phyloP scores from a whole-genome alignment of 129 eudicot genomes.

The sunflower (Helianthus annuus) region DNA sequence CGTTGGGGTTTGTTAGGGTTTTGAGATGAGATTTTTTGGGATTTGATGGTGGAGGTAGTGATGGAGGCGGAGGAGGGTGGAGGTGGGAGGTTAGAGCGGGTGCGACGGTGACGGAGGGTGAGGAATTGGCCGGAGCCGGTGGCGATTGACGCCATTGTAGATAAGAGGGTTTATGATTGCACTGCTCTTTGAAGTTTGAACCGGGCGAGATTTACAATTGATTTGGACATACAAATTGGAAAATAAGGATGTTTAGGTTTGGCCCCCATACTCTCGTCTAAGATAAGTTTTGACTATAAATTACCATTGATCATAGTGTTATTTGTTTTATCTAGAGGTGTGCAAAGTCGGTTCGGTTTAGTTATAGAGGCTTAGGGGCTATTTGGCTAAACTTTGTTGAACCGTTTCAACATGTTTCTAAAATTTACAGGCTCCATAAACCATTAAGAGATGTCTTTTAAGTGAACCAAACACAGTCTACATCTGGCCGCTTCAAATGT shows the following conservation, averaged over 20 bases:
- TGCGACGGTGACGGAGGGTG: slow-evolving; percentile 27
- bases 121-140: slow-evolving; percentile 40
- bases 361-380: too few relatives aligned
- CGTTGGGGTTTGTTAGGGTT: slow-evolving; percentile 29
- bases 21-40: slow-evolving; percentile 38
- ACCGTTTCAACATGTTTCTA: too few relatives aligned
- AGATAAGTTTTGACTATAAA: too few relatives aligned
- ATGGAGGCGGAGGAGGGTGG: slow-evolving; percentile 9
- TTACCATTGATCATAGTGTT: too few relatives aligned
- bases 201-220: slow-evolving; percentile 33
- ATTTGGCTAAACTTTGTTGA: too few relatives aligned
- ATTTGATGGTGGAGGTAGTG: slow-evolving; percentile 23
- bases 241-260: not conserved
- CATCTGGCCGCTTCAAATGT: too few relatives aligned
- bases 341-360: too few relatives aligned
- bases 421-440: too few relatives aligned
- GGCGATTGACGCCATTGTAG: slow-evolving; percentile 44
- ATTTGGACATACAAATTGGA: not conserved
- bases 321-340: too few relatives aligned
- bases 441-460: too few relatives aligned
- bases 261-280: not conserved
- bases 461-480: too few relatives aligned
- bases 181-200: slow-evolving; percentile 11
- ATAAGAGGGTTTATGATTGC: slow-evolving; percentile 41
- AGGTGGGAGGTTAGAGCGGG: not conserved